Base-by-base conservation (phyloP, 768 basidiomycete species). In the Sporobolomyces roseus region DNA sequence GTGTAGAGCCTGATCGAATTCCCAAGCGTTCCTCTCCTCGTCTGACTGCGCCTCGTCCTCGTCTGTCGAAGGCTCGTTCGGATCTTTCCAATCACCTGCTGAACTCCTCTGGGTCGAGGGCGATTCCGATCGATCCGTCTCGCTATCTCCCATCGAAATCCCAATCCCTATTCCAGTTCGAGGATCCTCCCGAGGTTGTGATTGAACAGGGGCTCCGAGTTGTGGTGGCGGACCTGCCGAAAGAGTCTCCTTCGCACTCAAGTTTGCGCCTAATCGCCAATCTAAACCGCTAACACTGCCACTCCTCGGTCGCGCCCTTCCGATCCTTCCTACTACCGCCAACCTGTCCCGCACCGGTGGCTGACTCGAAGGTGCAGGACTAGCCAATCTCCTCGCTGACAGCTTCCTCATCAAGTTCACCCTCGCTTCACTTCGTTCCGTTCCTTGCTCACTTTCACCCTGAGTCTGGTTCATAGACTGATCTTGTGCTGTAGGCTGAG, bases 341-440 rank as follows among this genome's bases (percentile, higher is more conserved):
- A 60, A 55, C 30, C 27, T 41, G 29, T 38, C 58, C 12, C 32
- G n/a, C 41, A 50, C n/a, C 8, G 49, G 25, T 13, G n/a, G n/a
- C n/a, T n/a, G n/a, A n/a, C n/a, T 19, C 19, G 56, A 45, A 30
- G 41, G 21, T 23, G 67, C 45, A 0, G 67, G 49, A 19, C 17
- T 52, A 16, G 58, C 74, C 29, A 75, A 48, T 17, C 71, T 35
- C 10, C 75, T 27, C 29, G 66, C 68, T 19, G 70, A 72, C 3
- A 76, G 54, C 45, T 76, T 76, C 29, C 75, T 65, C 59, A 76
- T 76, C 27, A 76, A 49, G 64, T 76, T 76, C 16, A 64, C 56
- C n/a, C 75, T 49, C 12, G 75, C 75, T 27, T 68, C 71, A 35
- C 52, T 61, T 4, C 74, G 41, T 38, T 67, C 65, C 21, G 48